Percentiles rank a stretch among this genome's conserved stretches.
These are phyloP conservation scores for Tillandsia leiboldiana DNA, from an alignment of 176 grass and related monocot species.

Conservation along the genomic window DNA sequence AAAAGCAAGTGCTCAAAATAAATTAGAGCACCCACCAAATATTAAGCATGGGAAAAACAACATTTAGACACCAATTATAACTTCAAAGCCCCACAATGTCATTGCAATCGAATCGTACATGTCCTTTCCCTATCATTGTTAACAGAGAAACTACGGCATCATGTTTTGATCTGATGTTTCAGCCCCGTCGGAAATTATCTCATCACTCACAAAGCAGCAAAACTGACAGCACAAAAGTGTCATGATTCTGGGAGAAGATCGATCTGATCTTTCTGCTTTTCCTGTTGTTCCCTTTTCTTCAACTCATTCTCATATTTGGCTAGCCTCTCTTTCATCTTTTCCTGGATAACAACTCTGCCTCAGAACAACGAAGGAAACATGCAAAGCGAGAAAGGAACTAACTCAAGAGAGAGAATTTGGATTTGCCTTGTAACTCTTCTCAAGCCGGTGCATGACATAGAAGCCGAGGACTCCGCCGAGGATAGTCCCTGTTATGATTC, in stretches of 20 bases:
- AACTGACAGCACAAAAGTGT: not conserved
- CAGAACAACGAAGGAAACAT: not conserved
- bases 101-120: not conserved
- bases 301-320: slow-evolving; percentile 52
- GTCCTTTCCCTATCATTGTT: no score
- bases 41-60: not conserved
- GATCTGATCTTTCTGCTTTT: slow-evolving; percentile 33
- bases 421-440: slow-evolving; percentile 72
- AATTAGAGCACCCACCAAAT: not conserved
- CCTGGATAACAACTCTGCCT: slow-evolving; percentile 25
- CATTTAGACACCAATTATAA: not conserved
- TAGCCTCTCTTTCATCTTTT: slow-evolving; percentile 74
- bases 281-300: slow-evolving; percentile 35
- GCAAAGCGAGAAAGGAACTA: not conserved
- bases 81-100: not conserved
- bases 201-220: not conserved
- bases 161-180: not conserved
- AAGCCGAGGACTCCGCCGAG: slow-evolving; percentile 65
- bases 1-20: not conserved
- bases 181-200: not conserved
- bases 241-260: slow-evolving; percentile 56
- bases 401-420: not conserved
- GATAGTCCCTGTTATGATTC: slow-evolving; percentile 63
- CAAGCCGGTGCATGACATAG: slow-evolving; percentile 82
- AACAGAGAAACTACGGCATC: not conserved